Base-by-base conservation (phyloP, 305 asterid genomes). In the Fraxinus floribunda region DNA sequence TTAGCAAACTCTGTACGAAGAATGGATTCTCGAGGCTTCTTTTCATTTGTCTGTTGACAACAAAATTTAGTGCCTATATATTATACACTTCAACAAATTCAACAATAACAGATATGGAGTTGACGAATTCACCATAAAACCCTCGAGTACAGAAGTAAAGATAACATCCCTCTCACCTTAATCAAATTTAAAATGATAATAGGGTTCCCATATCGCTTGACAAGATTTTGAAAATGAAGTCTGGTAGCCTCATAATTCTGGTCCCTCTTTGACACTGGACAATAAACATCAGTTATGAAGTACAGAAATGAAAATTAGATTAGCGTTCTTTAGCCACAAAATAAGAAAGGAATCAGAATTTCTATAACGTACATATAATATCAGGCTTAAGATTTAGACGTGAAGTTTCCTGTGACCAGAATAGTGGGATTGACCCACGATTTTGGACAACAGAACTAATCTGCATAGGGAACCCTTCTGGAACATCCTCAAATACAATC, bases 341-440 rank as follows among this genome's bases (percentile, higher is more conserved):
- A 16, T 44, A 79, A 62, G 35, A 11, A 85, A 2, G 3, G 36
- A 85, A 77, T 11, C 78, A 18, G 44, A 82, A 82, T 77, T 87
- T 71, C 80, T 39, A 24, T 79, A 68, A 80, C 98, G 82, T 94
- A 95, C 99, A 66, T 84, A 92, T 90, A 57, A 95, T 95, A 87
- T 94, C 99, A 73, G 99, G 99, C 91, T 94, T 95, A 68, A 94
- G 85, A 88, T 91, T 94, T 81, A 94, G 86, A 78, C 97, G 97
- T 66, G 99, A 95, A 76, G 99, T 93, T 89, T 95, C 97, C 83
- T 95, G 99, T 52, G 97, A 93, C 99, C 99, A 95, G 91, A 93
- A 95, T 76, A 95, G 95, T 16, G 99, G 99, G 80, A 95, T 95
- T 34, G 99, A 95, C 62, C 99, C 99, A 87, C 99, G 98, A 84